phyloP scores from a whole-genome alignment of 2,329 filamentous ascomycete species.

The Fusarium anthophilum region DNA sequence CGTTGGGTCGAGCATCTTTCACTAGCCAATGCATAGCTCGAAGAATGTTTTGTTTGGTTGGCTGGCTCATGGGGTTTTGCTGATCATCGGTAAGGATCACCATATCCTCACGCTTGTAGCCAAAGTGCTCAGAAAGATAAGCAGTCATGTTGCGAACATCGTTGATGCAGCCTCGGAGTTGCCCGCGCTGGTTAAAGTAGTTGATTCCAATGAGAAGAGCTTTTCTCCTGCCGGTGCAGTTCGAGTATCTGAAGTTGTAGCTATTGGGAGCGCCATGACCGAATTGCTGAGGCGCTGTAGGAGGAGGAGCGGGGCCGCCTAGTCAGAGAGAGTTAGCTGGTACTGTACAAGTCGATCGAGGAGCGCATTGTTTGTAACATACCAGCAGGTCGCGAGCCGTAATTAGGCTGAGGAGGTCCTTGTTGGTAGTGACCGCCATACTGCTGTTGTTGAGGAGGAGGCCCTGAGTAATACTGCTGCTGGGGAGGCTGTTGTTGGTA shows the following conservation, averaged over 20 bases:
- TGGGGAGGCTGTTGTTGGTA: slow-evolving; percentile 54
- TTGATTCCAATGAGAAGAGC: slow-evolving; percentile 95
- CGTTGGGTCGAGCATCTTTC: slow-evolving; percentile 90
- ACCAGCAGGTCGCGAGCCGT: slow-evolving; percentile 62
- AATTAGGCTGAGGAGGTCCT: slow-evolving; percentile 55
- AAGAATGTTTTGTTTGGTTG: slow-evolving; percentile 93
- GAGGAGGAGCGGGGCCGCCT: slow-evolving; percentile 71
- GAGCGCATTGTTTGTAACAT: slow-evolving; percentile 34
- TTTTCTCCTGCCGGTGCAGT: slow-evolving; percentile 88
- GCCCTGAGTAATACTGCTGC: slow-evolving; percentile 53
- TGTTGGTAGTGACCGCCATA: slow-evolving; percentile 43
- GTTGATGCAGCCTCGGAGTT: slow-evolving; percentile 94
- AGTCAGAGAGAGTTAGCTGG: slow-evolving; percentile 24
- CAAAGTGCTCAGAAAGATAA: slow-evolving; percentile 88
- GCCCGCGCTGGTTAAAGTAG: slow-evolving; percentile 91
- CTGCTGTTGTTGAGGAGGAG: slow-evolving; percentile 49
- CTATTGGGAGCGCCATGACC: slow-evolving; percentile 81
- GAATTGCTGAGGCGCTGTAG: slow-evolving; percentile 74
- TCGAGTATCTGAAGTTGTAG: slow-evolving; percentile 91
- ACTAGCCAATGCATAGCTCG: slow-evolving; percentile 98
- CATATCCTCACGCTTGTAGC: slow-evolving; percentile 96
- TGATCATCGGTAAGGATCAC: slow-evolving; percentile 96
- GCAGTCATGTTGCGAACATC: slow-evolving; percentile 97
- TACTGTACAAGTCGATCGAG: background rate
- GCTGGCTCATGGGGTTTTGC: slow-evolving; percentile 96